Base-by-base conservation (phyloP, 108 stramenopile species). In the Hondaea fermentalgiana region DNA sequence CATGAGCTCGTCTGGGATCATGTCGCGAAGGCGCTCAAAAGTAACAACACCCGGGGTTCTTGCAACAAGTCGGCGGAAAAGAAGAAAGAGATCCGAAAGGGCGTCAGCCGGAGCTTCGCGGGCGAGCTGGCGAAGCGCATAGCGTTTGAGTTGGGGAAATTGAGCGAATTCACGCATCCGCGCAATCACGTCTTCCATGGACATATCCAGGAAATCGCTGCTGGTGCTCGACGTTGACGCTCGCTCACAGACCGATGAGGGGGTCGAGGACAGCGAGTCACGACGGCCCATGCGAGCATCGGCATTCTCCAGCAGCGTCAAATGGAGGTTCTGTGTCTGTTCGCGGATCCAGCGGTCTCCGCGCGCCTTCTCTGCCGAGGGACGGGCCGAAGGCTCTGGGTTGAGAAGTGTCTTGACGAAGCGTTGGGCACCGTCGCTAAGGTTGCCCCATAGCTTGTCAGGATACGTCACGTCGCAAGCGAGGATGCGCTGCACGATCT, bases 391-490 rank as follows among this genome's bases (percentile, higher is more conserved):
- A 6, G 45, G 76, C 2, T 83, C 23, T 47, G n/a, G 49, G 76
- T 25, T 23, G 6, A 98, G 90, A 4, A 96, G 90, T 12, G 88
- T 72, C 19, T 87, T 87, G 72, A 97, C 94, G 89, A 97, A 96
- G 12, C 88, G 45, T 72, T 95, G 96, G 4, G 95, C 96, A 44
- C 89, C 59, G 42, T 90, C 90, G 44, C 95, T 95, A 42, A 96
- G 95, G 72, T 92, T 69, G 29, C 90, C 91, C 96, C 96, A 96
- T 28, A 95, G 87, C n/a, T 93, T 92, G 6, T 96, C 95, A 58
- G 95, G 94, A 76, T 96, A 96, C 42, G 87, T 72, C 72, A 95
- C 95, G 5, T 89, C 72, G 35, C 94, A 90, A 10, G 88, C 72
- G 29, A 95, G 60, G 69, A 96, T 95, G 16, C 92, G 94, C 17